Conservation (phyloP, 2,329 filamentous ascomycete genomes). For the Beauveria varroae region DNA sequence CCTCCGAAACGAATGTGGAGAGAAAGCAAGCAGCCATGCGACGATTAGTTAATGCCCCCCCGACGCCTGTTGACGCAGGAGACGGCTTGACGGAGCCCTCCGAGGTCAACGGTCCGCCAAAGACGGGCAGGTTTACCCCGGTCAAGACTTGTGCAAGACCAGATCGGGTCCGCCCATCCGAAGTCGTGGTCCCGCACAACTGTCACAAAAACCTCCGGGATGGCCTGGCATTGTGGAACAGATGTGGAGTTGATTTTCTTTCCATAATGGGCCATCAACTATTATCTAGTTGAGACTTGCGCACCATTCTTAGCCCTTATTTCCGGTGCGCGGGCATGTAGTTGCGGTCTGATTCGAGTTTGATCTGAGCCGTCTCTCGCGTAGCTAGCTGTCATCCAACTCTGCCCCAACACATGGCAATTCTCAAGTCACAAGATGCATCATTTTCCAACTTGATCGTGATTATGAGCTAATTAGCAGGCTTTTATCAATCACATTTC, state of each 20-base stretch:
- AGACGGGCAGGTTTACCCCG: neutral
- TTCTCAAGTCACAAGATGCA: too few species aligned
- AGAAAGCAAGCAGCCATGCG: too few species aligned
- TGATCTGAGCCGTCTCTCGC: too few species aligned
- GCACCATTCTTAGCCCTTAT: too few species aligned
- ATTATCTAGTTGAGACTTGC: neutral
- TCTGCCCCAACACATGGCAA: too few species aligned
- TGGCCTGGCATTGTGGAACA: conserved; percentile 1
- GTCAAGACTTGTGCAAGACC: too few species aligned
- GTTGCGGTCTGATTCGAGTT: too few species aligned
- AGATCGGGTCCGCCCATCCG: neutral
- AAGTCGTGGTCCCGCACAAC: neutral
- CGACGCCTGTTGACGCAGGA: neutral
- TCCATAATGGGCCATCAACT: neutral
- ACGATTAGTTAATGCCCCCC: too few species aligned
- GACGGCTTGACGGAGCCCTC: neutral
- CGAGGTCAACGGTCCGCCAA: neutral
- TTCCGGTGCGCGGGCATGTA: too few species aligned
- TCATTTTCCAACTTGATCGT: neutral
- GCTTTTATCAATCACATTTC: neutral
- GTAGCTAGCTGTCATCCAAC: too few species aligned
- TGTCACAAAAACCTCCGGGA: neutral
- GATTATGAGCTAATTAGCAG: neutral
- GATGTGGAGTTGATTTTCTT: neutral
- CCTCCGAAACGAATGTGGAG: too few species aligned